These are phyloP conservation scores for Punctularia strigosozonata DNA, from an alignment of 768 basidiomycete species.

Conservation along the genomic window DNA sequence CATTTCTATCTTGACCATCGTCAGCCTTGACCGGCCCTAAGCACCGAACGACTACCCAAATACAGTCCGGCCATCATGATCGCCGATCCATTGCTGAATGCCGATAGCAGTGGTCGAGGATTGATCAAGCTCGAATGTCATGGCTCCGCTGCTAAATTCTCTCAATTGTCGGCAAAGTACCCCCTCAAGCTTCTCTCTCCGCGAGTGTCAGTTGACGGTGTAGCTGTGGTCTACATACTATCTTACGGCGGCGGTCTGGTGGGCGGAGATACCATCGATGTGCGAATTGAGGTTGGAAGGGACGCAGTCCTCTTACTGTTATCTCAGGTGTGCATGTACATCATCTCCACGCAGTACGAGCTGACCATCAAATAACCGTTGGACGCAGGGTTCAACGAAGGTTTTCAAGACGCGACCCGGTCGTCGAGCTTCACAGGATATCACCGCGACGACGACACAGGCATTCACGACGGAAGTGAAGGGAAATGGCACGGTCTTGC, in stretches of 20 bases:
- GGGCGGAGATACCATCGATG: conserved; percentile 62
- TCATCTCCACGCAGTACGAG: not conserved
- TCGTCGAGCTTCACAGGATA: conserved; percentile 20
- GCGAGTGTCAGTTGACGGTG: conserved; percentile 29
- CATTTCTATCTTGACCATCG: too few species aligned
- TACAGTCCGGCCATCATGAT: not conserved
- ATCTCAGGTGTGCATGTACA: conserved; percentile 55
- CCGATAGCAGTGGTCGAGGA: too few species aligned
- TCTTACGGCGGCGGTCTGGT: conserved; percentile 91
- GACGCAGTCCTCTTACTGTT: conserved; percentile 57
- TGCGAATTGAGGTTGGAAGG: conserved; percentile 48
- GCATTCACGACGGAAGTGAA: conserved; percentile 57
- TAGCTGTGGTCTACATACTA: conserved; percentile 68
- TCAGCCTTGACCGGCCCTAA: too few species aligned
- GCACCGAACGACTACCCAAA: too few species aligned
- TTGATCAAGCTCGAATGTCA: too few species aligned
- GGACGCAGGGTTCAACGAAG: conserved; percentile 76
- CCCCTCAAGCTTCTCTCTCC: conserved; percentile 86
- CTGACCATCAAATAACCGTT: not conserved
- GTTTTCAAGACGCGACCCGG: conserved; percentile 76
- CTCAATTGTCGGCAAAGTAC: conserved; percentile 69
- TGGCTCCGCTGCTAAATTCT: conserved; percentile 49
- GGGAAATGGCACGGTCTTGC: conserved; percentile 44
- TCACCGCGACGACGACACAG: conserved; percentile 26
- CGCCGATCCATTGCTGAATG: too few species aligned